phyloP scores from a whole-genome alignment of 106 monocot genomes.

The Alisma plantagoaquatica region DNA sequence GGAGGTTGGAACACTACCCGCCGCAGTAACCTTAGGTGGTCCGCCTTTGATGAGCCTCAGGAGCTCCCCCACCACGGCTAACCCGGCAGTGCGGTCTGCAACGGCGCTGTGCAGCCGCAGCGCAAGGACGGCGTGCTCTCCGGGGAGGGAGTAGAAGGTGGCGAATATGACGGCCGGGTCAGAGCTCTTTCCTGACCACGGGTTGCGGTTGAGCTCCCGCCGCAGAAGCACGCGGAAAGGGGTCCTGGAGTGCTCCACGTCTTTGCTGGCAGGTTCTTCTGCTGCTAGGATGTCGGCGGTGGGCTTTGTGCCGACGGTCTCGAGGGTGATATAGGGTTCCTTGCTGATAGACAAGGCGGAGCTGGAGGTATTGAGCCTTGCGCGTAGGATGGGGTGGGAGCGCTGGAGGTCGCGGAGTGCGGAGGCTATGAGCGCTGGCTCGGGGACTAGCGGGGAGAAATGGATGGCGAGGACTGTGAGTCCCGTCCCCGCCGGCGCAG shows the following conservation, averaged over 20 bases:
- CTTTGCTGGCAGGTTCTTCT: background rate
- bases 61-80: conserved; percentile 1
- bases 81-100: conserved; percentile 10
- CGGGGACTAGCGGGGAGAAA: conserved; percentile 1
- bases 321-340: conserved; percentile 2
- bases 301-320: conserved; percentile 1
- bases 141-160: conserved; percentile 5
- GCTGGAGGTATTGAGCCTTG: background rate
- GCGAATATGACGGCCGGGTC: background rate
- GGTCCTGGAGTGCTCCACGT: background rate
- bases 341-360: conserved; percentile 5
- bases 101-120: conserved; percentile 15
- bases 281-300: background rate
- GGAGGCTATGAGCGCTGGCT: background rate
- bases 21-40: background rate
- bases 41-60: background rate
- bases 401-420: conserved; percentile 6
- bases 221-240: conserved; percentile 12
- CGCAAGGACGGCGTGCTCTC: background rate
- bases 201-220: conserved; percentile 20
- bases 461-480: conserved; percentile 12
- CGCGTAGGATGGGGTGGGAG: conserved; percentile 14
- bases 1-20: too few species aligned
- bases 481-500: conserved; percentile 16
- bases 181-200: conserved; percentile 2